Base-by-base conservation (phyloP, 2,329 filamentous ascomycete genomes). In the Zymoseptoria pseudotritici region DNA sequence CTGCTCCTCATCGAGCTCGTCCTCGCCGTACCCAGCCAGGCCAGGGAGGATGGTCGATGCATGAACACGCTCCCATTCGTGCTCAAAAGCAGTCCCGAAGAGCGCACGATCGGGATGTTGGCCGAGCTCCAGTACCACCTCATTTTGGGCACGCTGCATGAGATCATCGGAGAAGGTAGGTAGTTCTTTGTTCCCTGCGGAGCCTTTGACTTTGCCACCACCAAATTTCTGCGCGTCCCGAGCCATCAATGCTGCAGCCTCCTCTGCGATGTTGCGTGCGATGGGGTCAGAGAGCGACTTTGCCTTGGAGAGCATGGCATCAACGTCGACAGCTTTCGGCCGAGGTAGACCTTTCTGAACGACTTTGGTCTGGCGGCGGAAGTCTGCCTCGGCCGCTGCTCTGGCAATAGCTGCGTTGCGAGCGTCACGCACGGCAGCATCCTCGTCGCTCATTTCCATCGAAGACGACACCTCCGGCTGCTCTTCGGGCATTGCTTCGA, bases 351-450 rank as follows among this genome's bases (percentile, higher is more conserved):
- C 84, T 66, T 83, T 86, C 75, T 97, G 93, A 74, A 97, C 86
- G n/a, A 96, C 92, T 70, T 96, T 91, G 1, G 90, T 95, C 68
- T 94, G 87, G 55, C 92, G 83, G 72, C 85, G 87, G 70, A 91
- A 89, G 67, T 97, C 92, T 11, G 82, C 76, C 69, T 82, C 72
- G 72, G 87, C 80, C 76, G 84, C 71, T 55, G 87, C 89, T 69
- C 92, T 86, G 49, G 77, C 77, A 2, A 80, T 73, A 63, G 81
- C 78, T 53, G 83, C 83, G 55, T 88, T 84, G 63, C 89, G 85
- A 53, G 83, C 83, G 72, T 96, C 91, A 42, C 89, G 84, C 65
- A 92, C 86, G 17, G 89, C 91, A 22, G 84, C 81, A 69, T 88
- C 85, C 72, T 88, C 86, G 68, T 84, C 83, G n/a, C 77, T 78